Evolutionary conservation across 1,284 basidiomycete species (phyloP), one percentile per base, ranked within the genome.

Genomic region (Tylopilus sp.): DNA sequence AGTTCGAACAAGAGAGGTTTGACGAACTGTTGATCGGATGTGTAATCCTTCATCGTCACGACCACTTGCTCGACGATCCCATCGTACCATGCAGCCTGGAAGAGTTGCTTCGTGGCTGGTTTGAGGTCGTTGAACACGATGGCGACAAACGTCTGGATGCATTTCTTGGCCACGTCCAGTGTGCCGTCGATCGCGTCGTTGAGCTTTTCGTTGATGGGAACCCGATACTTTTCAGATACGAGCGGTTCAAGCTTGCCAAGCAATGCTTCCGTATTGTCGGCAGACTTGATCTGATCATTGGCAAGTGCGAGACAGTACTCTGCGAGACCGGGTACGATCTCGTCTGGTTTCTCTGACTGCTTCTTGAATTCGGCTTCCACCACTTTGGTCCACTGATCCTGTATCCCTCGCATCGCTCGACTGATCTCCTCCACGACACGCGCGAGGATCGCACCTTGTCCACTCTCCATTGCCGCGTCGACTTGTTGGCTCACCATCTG

Each of bases 151-250:
- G 94, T 92, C 73, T 97, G 95, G 19, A 95, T 96, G 83, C 96
- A 99, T 77, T 95, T 95, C 83, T 98, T 99, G 64, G 96, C 96
- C 26, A 99, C 95, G 80, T 99, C 98, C 70, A 99, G 87, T 81
- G 97, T 99, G 2, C 98, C 98, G 75, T 99, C 97, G 74, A 99
- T 98, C 22, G 97, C 96, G 70, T 97, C 93, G 83, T 98, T 98
- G 63, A 99, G 84, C 58, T 91, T 88, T 73, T 97, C 95, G 68
- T 89, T 89, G 74, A 99, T 98, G 15, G 88, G 86, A 5, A 84
- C 86, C 63, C 92, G 88, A 81, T 99, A 99, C 82, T 99, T 99
- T 72, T 95, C 92, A 22, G 93, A 95, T 4, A 99, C 97, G 63
- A 98, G 88, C 6, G 93, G 90, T 81, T 99, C 97, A 39, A 99